Evolutionary conservation across 2,329 filamentous ascomycete species (phyloP).

Genomic region (Cytospora paraplurivora): DNA sequence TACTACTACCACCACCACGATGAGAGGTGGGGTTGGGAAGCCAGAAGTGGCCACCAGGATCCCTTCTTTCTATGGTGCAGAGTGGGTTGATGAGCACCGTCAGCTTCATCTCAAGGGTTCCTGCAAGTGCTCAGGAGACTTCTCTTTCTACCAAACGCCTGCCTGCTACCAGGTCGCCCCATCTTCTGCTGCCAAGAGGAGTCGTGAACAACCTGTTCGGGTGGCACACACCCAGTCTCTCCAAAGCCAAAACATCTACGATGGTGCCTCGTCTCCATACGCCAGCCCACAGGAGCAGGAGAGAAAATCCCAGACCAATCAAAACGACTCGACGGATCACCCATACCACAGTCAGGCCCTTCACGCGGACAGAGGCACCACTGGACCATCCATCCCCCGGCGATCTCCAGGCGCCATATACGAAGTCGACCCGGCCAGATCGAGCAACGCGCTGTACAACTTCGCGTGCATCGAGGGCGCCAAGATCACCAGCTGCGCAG

Average conservation of each 20-base stretch:
- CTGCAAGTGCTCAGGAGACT: constrained; percentile 41
- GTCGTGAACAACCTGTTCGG: constrained; percentile 5
- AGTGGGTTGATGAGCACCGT: constrained; percentile 46
- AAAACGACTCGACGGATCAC: not conserved
- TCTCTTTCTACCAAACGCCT: constrained; percentile 36
- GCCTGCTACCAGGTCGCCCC: constrained; percentile 18
- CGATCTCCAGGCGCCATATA: constrained; percentile 26
- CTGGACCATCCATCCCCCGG: not conserved
- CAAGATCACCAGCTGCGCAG: constrained; percentile 1
- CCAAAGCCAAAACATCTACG: not conserved
- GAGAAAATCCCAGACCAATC: not conserved
- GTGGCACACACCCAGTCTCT: not conserved
- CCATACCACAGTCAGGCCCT: not conserved
- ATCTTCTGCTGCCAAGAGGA: constrained; percentile 5
- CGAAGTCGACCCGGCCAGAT: constrained; percentile 17
- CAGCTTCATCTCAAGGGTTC: constrained; percentile 39
- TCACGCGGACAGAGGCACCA: not conserved
- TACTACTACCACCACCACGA: not conserved
- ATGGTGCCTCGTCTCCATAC: not conserved
- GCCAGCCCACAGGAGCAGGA: not conserved
- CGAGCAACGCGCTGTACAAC: constrained; percentile 26
- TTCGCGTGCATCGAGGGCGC: constrained; percentile 24
- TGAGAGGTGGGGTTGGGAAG: constrained; percentile 24
- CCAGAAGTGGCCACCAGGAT: constrained; percentile 37
- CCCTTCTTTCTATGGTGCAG: constrained; percentile 42